Evolutionary conservation across 768 basidiomycete genomes (phyloP).

Genomic region (Crassisporium funariophilum): DNA sequence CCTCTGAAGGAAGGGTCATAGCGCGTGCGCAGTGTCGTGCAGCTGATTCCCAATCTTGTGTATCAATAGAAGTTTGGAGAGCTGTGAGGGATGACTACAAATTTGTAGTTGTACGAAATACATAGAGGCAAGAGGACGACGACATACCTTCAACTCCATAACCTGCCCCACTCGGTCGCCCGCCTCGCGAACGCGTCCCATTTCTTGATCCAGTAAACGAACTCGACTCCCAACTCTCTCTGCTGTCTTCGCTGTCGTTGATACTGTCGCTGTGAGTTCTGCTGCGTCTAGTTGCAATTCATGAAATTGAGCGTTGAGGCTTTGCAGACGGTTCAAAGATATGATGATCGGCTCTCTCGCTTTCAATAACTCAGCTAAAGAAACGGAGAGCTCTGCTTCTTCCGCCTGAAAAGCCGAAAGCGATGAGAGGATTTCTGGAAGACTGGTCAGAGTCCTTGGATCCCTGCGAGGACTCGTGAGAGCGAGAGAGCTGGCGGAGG

Average conservation of each 20-base stretch:
- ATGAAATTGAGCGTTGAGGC: constrained; percentile 64
- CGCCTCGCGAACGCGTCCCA: constrained; percentile 85
- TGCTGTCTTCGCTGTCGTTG: constrained; percentile 74
- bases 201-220: constrained; percentile 87
- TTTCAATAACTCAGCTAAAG: constrained; percentile 71
- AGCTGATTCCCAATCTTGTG: constrained; percentile 94
- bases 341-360: constrained; percentile 63
- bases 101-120: constrained; percentile 6
- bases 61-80: constrained; percentile 75
- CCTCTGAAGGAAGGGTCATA: constrained; percentile 78
- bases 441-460: constrained; percentile 53
- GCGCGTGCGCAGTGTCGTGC: constrained; percentile 89
- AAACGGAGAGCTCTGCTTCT: constrained; percentile 74
- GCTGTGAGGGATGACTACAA: constrained; percentile 41
- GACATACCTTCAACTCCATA: constrained; percentile 86
- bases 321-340: constrained; percentile 63
- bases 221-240: constrained; percentile 93
- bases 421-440: constrained; percentile 73
- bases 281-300: constrained; percentile 60
- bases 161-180: constrained; percentile 92
- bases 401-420: constrained; percentile 75
- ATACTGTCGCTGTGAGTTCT: constrained; percentile 58
- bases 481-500: no score
- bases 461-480: constrained; percentile 31
- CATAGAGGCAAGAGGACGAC: background rate